Percentiles rank a stretch among this genome's conserved stretches.
phyloP scores from a whole-genome alignment of 306 rosid genomes.

The Argentina anserina region DNA sequence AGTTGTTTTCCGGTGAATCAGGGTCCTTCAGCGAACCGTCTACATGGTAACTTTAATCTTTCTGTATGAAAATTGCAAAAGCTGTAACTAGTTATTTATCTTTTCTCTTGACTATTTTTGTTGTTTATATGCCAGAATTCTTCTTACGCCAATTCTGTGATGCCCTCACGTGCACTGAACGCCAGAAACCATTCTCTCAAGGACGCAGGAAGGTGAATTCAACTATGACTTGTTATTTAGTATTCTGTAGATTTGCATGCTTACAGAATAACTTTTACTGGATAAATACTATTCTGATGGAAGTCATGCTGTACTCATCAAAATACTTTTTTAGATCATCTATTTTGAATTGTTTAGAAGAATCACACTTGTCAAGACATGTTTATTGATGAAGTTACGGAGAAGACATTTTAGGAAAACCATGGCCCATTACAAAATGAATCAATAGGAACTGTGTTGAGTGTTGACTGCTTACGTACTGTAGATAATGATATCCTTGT shows the following conservation, averaged over 20 bases:
- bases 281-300: not conserved
- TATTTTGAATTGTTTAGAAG: not conserved
- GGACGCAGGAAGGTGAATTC: conserved; percentile 56
- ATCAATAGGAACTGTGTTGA: not conserved
- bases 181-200: conserved; percentile 62
- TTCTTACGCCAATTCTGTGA: conserved; percentile 81
- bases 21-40: conserved; percentile 61
- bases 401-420: not conserved
- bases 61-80: conserved; percentile 19
- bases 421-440: not conserved
- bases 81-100: not conserved
- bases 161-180: conserved; percentile 60
- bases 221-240: conserved; percentile 5
- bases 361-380: not conserved
- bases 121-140: conserved; percentile 43
- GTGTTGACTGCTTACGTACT: not conserved
- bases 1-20: conserved; percentile 61
- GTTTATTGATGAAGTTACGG: not conserved
- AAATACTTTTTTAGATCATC: not conserved
- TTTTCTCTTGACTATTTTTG: conserved; percentile 15
- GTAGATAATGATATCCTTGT: conserved; percentile 1
- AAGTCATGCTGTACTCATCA: not conserved
- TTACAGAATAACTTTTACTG: not conserved
- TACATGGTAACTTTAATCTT: conserved; percentile 50
- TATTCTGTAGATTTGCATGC: not conserved